Percentiles rank a stretch among this genome's conserved stretches.
These are phyloP conservation scores for Arachis hypogaea DNA, from an alignment of 306 rosid species.

Conservation along the genomic window DNA sequence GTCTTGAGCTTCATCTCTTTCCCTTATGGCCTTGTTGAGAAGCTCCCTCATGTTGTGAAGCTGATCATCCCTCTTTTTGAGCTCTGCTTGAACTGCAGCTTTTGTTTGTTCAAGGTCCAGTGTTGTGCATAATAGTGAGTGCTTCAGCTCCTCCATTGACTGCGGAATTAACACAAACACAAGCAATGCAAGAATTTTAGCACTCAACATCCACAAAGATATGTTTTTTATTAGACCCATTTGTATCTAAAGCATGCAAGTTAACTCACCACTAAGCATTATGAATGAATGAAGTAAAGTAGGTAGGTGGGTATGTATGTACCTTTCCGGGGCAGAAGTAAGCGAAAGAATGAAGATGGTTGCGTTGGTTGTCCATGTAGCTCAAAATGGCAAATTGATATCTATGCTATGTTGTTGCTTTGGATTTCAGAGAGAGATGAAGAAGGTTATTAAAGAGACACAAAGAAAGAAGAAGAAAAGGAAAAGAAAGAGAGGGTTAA, in stretches of 20 bases:
- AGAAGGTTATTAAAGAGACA: neutral
- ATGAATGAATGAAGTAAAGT: neutral
- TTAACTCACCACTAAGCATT: too few species aligned
- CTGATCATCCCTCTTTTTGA: slow-evolving; percentile 84
- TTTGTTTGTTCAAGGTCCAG: slow-evolving; percentile 84
- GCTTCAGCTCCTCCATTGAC: slow-evolving; percentile 83
- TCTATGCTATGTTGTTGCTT: neutral
- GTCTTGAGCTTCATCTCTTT: slow-evolving; percentile 83
- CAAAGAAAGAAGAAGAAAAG: neutral
- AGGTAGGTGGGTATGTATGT: neutral
- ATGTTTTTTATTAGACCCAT: too few species aligned
- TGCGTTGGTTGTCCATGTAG: slow-evolving; percentile 76
- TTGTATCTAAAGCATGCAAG: neutral
- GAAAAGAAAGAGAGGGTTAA: slow-evolving; percentile 18
- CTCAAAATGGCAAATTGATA: slow-evolving; percentile 20
- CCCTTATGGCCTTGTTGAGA: slow-evolving; percentile 61
- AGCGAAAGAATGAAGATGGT: slow-evolving; percentile 62
- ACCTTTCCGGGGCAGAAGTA: slow-evolving; percentile 85
- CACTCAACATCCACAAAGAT: neutral
- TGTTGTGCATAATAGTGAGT: slow-evolving; percentile 63
- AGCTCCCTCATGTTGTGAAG: slow-evolving; percentile 58
- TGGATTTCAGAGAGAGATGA: neutral
- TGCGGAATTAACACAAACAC: slow-evolving; percentile 36
- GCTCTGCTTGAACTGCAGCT: slow-evolving; percentile 71
- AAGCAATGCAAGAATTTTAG: slow-evolving; percentile 26